Evolutionary conservation across 2,329 filamentous ascomycete genomes (phyloP), one percentile per base, ranked within the genome.

Genomic region (Phaeophleospora eucalypticola): DNA sequence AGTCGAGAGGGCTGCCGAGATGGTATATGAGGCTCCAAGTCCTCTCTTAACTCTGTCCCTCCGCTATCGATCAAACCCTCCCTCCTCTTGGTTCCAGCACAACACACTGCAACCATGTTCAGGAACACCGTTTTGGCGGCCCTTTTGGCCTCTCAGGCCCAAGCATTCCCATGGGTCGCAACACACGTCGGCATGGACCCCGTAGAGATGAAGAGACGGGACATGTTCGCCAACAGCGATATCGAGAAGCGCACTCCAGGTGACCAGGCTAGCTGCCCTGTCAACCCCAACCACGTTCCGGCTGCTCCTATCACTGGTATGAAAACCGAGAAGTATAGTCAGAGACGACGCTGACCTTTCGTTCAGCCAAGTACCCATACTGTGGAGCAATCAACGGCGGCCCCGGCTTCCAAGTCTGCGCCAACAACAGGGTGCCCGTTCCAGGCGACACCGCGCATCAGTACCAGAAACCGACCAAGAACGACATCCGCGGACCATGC

Each of bases 391-490:
- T 65, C 43, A 67, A 71, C 41, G 71, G 70, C 35, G 37, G 59
- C 7, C 67, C 65, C 16, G 71, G 71, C 2, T 67, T 67, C 48
- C 61, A 68, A 44, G 70, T 73, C 2, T 71, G 71, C 20, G 67
- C 63, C 15, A 49, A 55, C 51, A 58, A 54, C 50, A 33, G 21
- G 29, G 57, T 54, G 65, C 61, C 21, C 64, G 67, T 12, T 29
- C 24, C 24, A 29, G 24, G 24, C 24, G 24, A 29, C 24, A 63
- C 55, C 32, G 70, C 68, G 2, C 62, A 70, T 57, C 35, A 58
- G 36, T 73, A 66, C 43, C 49, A 60, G 14, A 60, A 66, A 15
- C 69, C 70, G 4, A 60, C 56, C 1, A 43, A 58, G 2, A 60
- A 59, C 14, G 71, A 74, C 46, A 69, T 74, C 43, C 67, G 69